Conservation (phyloP, 495 filamentous ascomycete species). For the Cairneyella variabilis region DNA sequence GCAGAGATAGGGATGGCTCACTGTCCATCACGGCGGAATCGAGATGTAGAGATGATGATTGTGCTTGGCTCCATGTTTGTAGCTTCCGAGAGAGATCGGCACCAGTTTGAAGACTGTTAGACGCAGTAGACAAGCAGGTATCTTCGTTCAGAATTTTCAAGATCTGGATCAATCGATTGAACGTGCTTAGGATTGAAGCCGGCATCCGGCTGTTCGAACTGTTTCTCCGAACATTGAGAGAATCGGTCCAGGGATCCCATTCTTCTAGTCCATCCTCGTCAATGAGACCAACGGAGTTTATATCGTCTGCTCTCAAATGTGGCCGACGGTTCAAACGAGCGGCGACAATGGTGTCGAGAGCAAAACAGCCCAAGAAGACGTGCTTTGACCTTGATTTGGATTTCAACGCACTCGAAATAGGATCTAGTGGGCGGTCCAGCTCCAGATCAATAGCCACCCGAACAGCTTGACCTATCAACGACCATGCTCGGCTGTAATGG, state of each 20-base stretch:
- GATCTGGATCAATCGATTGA: slow-evolving; percentile 53
- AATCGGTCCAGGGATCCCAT: slow-evolving; percentile 66
- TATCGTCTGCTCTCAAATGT: slow-evolving; percentile 47
- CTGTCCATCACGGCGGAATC: slow-evolving; percentile 39
- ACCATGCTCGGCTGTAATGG: slow-evolving; percentile 53
- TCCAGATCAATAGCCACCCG: slow-evolving; percentile 52
- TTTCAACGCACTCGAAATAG: neutral
- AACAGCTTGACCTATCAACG: slow-evolving; percentile 59
- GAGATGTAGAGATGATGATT: slow-evolving; percentile 40
- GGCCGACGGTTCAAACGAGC: slow-evolving; percentile 49
- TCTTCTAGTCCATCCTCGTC: slow-evolving; percentile 67
- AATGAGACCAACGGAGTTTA: slow-evolving; percentile 40
- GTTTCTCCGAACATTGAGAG: slow-evolving; percentile 38
- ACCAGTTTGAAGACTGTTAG: slow-evolving; percentile 17
- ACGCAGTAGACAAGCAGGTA: slow-evolving; percentile 4
- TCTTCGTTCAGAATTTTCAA: slow-evolving; percentile 36
- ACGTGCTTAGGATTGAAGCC: slow-evolving; percentile 55
- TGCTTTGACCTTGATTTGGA: slow-evolving; percentile 39
- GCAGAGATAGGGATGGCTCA: slow-evolving; percentile 39
- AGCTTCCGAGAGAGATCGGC: slow-evolving; percentile 14
- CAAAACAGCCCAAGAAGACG: slow-evolving; percentile 58
- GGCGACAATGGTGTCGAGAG: slow-evolving; percentile 62
- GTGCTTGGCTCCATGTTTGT: slow-evolving; percentile 24
- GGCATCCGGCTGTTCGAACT: slow-evolving; percentile 42
- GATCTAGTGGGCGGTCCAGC: slow-evolving; percentile 35